Evolutionary conservation across 2,329 filamentous ascomycete species (phyloP), one percentile per base, ranked within the genome.

Genomic region (Venturia pyrina): DNA sequence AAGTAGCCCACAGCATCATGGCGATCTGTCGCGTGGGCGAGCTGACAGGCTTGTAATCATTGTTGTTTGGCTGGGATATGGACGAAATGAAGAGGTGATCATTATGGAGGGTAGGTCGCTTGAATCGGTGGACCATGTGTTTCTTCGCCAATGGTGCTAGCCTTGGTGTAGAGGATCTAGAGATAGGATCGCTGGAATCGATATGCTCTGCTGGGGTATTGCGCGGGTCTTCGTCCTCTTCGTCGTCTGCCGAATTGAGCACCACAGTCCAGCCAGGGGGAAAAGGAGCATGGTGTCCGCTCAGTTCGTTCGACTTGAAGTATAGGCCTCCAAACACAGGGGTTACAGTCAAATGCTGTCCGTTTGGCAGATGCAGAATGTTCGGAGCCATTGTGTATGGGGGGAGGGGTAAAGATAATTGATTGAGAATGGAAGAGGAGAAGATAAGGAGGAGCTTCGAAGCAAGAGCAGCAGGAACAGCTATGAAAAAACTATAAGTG

Each of bases 1-100:
- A 80, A 1, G 91, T 93, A 43, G 92, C 87, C 90, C 91, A 98
- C 7, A 98, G 83, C 89, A 97, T 96, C 90, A 97, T 92, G 70
- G 93, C 93, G 67, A 96, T 90, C 78, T 96, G 90, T 57, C 93
- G 83, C 0, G 91, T 95, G 0, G 91, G 91, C 68, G 91, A 96
- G 17, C 83, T 86, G 1, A 89, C 85, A 0, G 91, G 86, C 73
- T 89, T 91, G 78, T 89, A 96, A 62, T 96, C 91, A 73, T 79
- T 85, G 74, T 82, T 89, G 62, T 89, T 89, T 0, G 93, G 91
- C 70, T 89, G 91, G 62, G 91, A 93, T 68, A 96, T 92, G 68
- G 90, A 93, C 4, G 92, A 96, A 71, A 98, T 93, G 79, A 93
- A 97, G 66, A 97, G 82, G 71, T 86, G 87, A 76, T 98, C 93